Percentiles rank a stretch among this genome's conserved stretches.
Evolutionary conservation across 805 yeast species (phyloP).

Genomic region (Zygosaccharomyces siamensis): DNA sequence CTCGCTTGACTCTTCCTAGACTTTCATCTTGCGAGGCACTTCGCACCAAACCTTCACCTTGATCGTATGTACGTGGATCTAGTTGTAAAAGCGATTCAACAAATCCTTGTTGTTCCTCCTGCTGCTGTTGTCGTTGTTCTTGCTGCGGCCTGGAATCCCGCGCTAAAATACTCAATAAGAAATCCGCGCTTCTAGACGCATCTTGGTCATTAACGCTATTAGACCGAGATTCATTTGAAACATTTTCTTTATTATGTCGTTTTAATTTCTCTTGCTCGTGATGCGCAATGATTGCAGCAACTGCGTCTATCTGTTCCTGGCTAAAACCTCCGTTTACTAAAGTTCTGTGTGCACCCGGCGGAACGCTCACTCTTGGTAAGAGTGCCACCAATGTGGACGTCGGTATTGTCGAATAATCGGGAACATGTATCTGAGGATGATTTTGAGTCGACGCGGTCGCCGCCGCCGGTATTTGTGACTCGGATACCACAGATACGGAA

Average conservation of each 20-base stretch:
- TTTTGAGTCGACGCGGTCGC: slow-evolving; percentile 2
- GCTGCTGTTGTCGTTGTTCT: neutral
- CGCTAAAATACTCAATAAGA: slow-evolving; percentile 7
- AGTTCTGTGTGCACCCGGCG: slow-evolving; percentile 65
- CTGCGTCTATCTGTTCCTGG: slow-evolving; percentile 64
- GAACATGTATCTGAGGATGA: slow-evolving; percentile 23
- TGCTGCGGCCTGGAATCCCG: slow-evolving; percentile 3
- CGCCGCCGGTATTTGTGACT: neutral
- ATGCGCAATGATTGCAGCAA: slow-evolving; percentile 69
- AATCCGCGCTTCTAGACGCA: slow-evolving; percentile 8
- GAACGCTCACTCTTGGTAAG: slow-evolving; percentile 61
- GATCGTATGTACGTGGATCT: neutral
- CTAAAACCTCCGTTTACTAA: slow-evolving; percentile 62
- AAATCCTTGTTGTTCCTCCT: neutral
- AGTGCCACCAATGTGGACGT: slow-evolving; percentile 38
- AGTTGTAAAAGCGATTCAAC: slow-evolving; percentile 1
- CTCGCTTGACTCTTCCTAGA: neutral
- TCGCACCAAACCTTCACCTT: neutral
- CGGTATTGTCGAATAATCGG: slow-evolving; percentile 31
- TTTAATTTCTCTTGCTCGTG: slow-evolving; percentile 42
- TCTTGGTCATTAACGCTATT: neutral
- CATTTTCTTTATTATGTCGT: slow-evolving; percentile 52
- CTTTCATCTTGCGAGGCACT: neutral
- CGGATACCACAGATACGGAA: slow-evolving; percentile 3
- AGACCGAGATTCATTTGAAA: neutral